These are phyloP conservation scores for Naganishia albida DNA, from an alignment of 1,284 basidiomycete genomes.

Conservation along the genomic window DNA sequence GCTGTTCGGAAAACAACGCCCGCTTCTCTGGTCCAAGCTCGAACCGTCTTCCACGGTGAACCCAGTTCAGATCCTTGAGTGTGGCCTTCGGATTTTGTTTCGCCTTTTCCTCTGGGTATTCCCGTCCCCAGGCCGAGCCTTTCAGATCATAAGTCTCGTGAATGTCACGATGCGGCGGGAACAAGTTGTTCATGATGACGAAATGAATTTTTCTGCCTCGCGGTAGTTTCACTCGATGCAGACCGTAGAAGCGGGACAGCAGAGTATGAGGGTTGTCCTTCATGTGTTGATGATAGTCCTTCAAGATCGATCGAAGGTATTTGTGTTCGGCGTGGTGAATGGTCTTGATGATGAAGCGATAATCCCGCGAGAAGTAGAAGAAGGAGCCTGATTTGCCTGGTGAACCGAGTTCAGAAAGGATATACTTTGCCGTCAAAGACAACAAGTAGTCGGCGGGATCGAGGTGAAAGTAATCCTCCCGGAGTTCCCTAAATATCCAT, in stretches of 20 bases:
- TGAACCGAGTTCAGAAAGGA: constrained; percentile 95
- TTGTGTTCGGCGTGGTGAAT: constrained; percentile 94
- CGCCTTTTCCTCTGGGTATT: constrained; percentile 84
- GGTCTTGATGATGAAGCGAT: constrained; percentile 99
- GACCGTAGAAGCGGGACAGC: constrained; percentile 89
- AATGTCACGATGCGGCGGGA: constrained; percentile 94
- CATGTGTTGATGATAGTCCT: constrained; percentile 83
- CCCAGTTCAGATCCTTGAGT: constrained; percentile 96
- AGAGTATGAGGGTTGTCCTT: constrained; percentile 91
- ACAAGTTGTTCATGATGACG: constrained; percentile 99
- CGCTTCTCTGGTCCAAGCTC: constrained; percentile 93
- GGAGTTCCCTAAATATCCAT: constrained; percentile 92
- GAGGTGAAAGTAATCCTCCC: constrained; percentile 90
- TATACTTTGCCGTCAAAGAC: constrained; percentile 95
- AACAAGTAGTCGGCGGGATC: constrained; percentile 97
- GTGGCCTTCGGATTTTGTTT: constrained; percentile 79
- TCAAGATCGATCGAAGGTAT: constrained; percentile 82
- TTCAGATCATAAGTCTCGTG: constrained; percentile 99
- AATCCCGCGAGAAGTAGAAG: constrained; percentile 99
- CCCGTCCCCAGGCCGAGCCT: constrained; percentile 85
- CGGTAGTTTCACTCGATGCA: constrained; percentile 95
- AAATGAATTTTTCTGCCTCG: constrained; percentile 95
- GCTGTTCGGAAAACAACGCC: constrained; percentile 83
- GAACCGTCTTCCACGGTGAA: constrained; percentile 72
- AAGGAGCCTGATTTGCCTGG: constrained; percentile 98